Evolutionary conservation across 2,329 filamentous ascomycete species (phyloP), one percentile per base, ranked within the genome.

Genomic region (Ramichloridium luteum): DNA sequence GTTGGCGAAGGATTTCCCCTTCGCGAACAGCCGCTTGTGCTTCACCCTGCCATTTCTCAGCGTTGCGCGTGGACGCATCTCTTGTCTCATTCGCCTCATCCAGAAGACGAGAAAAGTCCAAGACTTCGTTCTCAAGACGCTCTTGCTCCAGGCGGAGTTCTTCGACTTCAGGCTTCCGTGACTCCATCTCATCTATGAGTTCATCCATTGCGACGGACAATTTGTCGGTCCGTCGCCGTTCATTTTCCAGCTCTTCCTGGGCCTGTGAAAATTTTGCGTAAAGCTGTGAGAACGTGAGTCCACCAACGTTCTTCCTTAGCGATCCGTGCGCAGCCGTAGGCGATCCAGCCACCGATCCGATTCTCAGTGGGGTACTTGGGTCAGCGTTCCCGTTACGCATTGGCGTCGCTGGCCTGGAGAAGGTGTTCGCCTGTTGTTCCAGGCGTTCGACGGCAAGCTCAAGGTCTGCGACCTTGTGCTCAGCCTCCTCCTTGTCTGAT

Each of bases 101-200:
- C 6, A 92, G 74, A 14, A 93, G 69, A 40, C 79, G 72, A 1
- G 86, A 93, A 52, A 60, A 59, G 40, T 90, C 80, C 18, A 82
- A 69, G 22, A 92, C 77, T 44, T 93, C 85, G 36, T 71, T 70
- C 36, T 86, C 75, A 2, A 96, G 68, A 17, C 80, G 75, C 32
- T 83, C 77, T 40, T 86, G 77, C 47, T 96, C 86, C 10, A 74
- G 70, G 28, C 81, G 77, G 12, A 93, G 64, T 45, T 96, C 86
- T 39, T 93, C 77, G 16, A 94, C 73, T 49, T 94, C 85, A 0
- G 90, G 90, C 15, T 79, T 77, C 54, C 82, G 86, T 14, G 77
- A 77, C 54, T 98, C 86, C 22, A 96, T 61, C 36, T 86, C 79
- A 22, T 76, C 70, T 36, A 94, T 73, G 63, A 94, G 82, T 37